Base-by-base conservation (phyloP, 2,329 filamentous ascomycete species). In the Alternaria arborescens region DNA sequence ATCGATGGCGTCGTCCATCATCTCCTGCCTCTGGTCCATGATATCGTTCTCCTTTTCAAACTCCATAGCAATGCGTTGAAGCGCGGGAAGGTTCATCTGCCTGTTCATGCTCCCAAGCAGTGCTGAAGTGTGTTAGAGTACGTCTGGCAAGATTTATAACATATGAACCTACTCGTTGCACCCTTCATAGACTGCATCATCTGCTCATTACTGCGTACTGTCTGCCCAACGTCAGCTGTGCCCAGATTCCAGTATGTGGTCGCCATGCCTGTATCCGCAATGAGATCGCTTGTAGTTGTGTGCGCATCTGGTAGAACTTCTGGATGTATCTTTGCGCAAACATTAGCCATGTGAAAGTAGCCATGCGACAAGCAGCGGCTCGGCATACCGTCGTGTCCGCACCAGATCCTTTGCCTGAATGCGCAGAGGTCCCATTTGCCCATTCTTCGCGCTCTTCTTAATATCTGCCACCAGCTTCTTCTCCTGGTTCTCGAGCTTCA, bases 151-250 rank as follows among this genome's bases (percentile, higher is more conserved):
- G 43, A 8, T n/a, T 3, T 10, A 11, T 18, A 8, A n/a, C 14
- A 50, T n/a, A 5, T 43, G 12, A 5, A 47, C 70, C 32, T 68
- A 77, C 76, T 61, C 1, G 95, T 98, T 5, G 95, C 95, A 34
- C 95, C 95, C 81, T 97, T 99, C 95, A 99, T 98, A 8, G 94
- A 95, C 80, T 97, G 93, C 94, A 97, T 97, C 95, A 99, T 99
- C 81, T 98, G 94, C 79, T 99, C 95, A 80, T 99, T 99, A 69
- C 94, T 97, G 67, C 95, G 89, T 67, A 98, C 94, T 51, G 95
- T 99, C 92, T 97, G 72, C 24, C 53, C 64, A 40, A 58, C 61
- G 52, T 77, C 28, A 74, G 67, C 57, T 30, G 38, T 51, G 24
- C 5, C 5, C 38, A 26, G 60, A 52, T 30, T 34, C 57, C 14